phyloP scores from a whole-genome alignment of 352 stramenopile genomes.

The Phytophthora multivora region DNA sequence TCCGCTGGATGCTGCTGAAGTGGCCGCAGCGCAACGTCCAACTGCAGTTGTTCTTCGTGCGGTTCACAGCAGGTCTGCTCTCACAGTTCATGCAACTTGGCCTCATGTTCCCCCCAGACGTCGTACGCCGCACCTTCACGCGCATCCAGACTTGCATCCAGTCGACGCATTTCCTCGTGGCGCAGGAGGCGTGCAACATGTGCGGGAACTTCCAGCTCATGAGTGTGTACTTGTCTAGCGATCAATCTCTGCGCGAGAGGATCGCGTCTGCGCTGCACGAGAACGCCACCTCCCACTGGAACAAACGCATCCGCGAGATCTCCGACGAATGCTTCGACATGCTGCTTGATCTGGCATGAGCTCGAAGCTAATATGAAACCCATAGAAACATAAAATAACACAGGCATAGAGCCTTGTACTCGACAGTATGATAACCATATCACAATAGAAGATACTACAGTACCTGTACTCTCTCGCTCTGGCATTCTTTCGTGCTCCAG shows the following conservation, averaged over 20 bases:
- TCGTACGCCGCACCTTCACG: conserved; percentile 56
- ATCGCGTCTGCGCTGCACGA: conserved; percentile 68
- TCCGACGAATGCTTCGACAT: conserved; percentile 85
- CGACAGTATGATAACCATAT: conserved; percentile 25
- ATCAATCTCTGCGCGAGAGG: conserved; percentile 62
- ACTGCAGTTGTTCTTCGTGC: conserved; percentile 77
- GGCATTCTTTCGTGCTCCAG: conserved; percentile 3
- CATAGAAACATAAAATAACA: conserved; percentile 38
- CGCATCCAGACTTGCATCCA: conserved; percentile 58
- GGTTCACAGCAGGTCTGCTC: conserved; percentile 64
- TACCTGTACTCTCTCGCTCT: conserved; percentile 10
- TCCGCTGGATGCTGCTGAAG: conserved; percentile 74
- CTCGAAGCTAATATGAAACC: conserved; percentile 27
- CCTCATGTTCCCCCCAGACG: conserved; percentile 51
- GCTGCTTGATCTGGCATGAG: conserved; percentile 77
- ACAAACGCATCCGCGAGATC: conserved; percentile 75
- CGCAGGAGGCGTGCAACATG: conserved; percentile 69
- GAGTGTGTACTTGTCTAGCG: conserved; percentile 63
- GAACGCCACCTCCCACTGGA: conserved; percentile 74
- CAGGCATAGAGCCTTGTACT: conserved; percentile 27
- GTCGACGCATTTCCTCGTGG: conserved; percentile 76
- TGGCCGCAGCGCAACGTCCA: conserved; percentile 79
- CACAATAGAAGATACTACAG: conserved; percentile 38
- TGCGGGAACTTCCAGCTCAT: conserved; percentile 73
- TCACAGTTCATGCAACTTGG: conserved; percentile 64